Evolutionary conservation across 371 early-diverging fungal genomes (phyloP), one percentile per base, ranked within the genome.

Genomic region (Mycotypha africana): DNA sequence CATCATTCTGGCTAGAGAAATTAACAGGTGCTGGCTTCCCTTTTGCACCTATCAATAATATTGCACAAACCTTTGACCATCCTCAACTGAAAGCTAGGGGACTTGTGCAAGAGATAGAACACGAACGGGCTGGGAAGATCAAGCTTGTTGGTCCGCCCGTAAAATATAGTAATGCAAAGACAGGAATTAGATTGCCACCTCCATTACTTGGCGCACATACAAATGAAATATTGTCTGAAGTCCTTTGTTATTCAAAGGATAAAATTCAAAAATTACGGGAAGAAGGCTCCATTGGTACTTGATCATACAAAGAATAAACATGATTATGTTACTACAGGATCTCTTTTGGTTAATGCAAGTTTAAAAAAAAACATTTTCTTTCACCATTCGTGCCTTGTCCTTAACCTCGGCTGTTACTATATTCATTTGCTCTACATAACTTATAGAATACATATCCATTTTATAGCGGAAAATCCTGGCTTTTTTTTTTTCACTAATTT

Each of bases 181-280:
- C 82, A 6, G 74, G 56, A 20, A 80, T 93, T 44, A 72, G 88
- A 21, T 52, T 72, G 14, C 85, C 95, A 6, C 94, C 96, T 26
- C 96, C 95, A 20, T 65, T 81, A 44, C 69, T 94, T 16, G 96
- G 95, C 15, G 84, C 91, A 55, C 93, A 95, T 62, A 94, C 91
- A 4, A 61, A 76, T 11, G 79, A 88, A 34, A 78, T 93, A 14
- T 63, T 93, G 50, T 52, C 48, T n/a, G 38, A 63, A 0, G 56
- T 87, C 3, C 67, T 88, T 11, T 72, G 76, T 0, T 88, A 87
- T 48, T 55, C 67, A 2, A 47, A 73, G 10, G 40, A 60, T 11
- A 67, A 74, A 43, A 67, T 85, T 4, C 50, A 64, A 1, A 21
- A 26, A 8, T 60, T 81, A 7, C 46, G 47, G 17, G 31, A 42